phyloP scores from a whole-genome alignment of 1,284 basidiomycete species.

The Ceratobasidium theobromae region DNA sequence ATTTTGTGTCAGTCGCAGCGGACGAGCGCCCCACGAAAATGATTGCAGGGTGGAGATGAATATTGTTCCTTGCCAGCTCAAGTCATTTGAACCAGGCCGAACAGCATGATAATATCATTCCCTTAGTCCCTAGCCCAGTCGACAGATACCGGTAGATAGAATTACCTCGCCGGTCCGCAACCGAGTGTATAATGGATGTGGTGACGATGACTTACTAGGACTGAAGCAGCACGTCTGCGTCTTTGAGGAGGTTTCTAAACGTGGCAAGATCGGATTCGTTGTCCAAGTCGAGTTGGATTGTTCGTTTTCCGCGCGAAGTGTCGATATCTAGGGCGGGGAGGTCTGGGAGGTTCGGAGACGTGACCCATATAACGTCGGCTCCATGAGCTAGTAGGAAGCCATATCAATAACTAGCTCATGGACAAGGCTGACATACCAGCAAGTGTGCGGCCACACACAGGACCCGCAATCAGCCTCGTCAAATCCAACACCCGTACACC shows the following conservation, averaged over 20 bases:
- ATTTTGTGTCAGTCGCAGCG: no score
- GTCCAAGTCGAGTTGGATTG: constrained; percentile 60
- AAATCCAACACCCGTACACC: constrained; percentile 60
- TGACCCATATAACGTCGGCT: constrained; percentile 61
- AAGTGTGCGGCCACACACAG: constrained; percentile 56
- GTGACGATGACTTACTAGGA: constrained; percentile 53
- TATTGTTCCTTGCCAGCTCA: no score
- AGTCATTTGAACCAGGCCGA: no score
- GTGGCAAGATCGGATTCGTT: constrained; percentile 41
- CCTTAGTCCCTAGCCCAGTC: no score
- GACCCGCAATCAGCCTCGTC: constrained; percentile 61
- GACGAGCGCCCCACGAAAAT: no score
- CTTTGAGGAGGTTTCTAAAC: constrained; percentile 47
- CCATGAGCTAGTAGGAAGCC: constrained; percentile 52
- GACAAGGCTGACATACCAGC: constrained; percentile 47
- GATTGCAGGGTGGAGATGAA: no score
- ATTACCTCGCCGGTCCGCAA: no score
- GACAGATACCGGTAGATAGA: no score
- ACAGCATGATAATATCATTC: no score
- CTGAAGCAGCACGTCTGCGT: constrained; percentile 65
- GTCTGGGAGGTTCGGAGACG: constrained; percentile 57
- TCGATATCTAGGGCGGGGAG: constrained; percentile 60
- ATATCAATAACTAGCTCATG: neutral
- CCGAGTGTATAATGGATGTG: no score
- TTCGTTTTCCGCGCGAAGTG: constrained; percentile 66